phyloP scores from a whole-genome alignment of 805 yeast genomes.

The Saturnispora quitensis region DNA sequence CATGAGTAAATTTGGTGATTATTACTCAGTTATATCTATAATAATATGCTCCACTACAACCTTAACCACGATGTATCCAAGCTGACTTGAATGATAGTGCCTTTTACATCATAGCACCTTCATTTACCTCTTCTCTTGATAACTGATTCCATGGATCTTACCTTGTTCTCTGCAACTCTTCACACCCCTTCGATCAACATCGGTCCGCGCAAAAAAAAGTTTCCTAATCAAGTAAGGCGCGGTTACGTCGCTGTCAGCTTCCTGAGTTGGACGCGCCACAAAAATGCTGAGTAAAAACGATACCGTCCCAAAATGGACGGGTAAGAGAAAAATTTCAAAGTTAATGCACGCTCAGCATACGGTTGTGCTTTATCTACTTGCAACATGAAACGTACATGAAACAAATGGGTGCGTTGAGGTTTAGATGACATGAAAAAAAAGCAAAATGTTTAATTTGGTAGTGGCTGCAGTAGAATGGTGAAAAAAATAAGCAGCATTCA shows the following conservation, averaged over 20 bases:
- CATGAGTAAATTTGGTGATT: neutral
- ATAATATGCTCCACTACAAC: neutral
- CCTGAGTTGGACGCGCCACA: neutral
- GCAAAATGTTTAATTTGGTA: neutral
- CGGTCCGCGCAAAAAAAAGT: constrained; percentile 1
- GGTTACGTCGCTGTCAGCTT: neutral
- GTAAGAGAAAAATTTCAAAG: neutral
- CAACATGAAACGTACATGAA: constrained; percentile 6
- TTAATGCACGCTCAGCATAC: neutral
- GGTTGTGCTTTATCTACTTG: too few species aligned
- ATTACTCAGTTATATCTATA: too few species aligned
- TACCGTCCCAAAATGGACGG: too few species aligned
- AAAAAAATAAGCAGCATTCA: neutral
- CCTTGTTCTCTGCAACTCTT: neutral
- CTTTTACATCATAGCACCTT: too few species aligned
- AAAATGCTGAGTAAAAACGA: neutral
- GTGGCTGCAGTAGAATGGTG: neutral
- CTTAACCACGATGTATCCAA: too few species aligned
- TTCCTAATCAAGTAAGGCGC: neutral
- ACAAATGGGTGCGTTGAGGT: neutral
- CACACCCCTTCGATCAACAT: neutral
- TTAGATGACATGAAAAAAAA: neutral
- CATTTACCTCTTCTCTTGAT: too few species aligned
- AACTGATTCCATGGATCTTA: too few species aligned
- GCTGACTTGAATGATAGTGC: neutral